A percentile compares a stretch with the other conserved stretches of the same genome.
Evolutionary conservation across 805 yeast genomes (phyloP).

Genomic region (Ogataea salicorniae): DNA sequence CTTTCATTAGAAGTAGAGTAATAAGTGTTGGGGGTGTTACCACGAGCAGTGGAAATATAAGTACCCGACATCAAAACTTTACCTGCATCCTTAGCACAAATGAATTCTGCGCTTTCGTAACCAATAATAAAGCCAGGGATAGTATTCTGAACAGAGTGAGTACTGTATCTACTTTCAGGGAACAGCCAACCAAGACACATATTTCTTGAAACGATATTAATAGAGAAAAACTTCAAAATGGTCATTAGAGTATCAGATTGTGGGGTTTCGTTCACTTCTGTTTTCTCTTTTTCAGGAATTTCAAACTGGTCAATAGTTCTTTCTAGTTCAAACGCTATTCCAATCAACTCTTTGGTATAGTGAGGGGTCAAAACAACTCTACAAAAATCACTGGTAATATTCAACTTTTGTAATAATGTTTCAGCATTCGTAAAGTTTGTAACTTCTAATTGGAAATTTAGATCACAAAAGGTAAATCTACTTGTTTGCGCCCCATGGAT

Average conservation of each 20-base stretch:
- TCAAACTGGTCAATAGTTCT: constrained; percentile 4
- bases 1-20: constrained; percentile 40
- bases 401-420: constrained; percentile 39
- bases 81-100: constrained; percentile 57
- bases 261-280: constrained; percentile 1
- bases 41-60: constrained; percentile 67
- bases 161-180: constrained; percentile 33
- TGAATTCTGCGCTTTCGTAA: constrained; percentile 65
- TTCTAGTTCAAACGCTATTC: constrained; percentile 10
- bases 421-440: constrained; percentile 32
- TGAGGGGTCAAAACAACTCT: constrained; percentile 54
- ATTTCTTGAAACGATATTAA: constrained; percentile 57
- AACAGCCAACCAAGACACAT: constrained; percentile 79
- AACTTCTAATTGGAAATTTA: constrained; percentile 40
- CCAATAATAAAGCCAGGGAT: constrained; percentile 75
- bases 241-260: constrained; percentile 13
- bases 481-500: constrained; percentile 33
- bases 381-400: constrained; percentile 53
- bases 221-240: constrained; percentile 37
- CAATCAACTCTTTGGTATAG: constrained; percentile 22
- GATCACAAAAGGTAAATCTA: constrained; percentile 40
- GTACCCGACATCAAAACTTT: constrained; percentile 65
- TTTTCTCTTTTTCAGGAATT: not conserved
- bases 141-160: constrained; percentile 9
- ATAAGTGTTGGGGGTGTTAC: constrained; percentile 45